Conservation (phyloP, 106 monocot genomes). For the Cymbidium sinense region DNA sequence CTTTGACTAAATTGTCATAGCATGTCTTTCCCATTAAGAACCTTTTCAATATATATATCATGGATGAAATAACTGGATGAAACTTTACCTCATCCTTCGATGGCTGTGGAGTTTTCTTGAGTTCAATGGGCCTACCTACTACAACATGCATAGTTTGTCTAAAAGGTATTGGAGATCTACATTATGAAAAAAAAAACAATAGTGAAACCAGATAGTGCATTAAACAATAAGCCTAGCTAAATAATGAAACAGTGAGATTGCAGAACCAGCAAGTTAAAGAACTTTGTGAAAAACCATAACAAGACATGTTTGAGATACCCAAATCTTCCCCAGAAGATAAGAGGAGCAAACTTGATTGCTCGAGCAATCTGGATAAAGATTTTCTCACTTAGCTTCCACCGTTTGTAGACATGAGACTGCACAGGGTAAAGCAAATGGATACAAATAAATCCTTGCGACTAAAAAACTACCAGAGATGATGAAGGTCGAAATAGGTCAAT, state of each 20-base stretch:
- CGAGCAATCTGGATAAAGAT: constrained; percentile 41
- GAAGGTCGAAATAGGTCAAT: background rate
- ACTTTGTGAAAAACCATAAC: background rate
- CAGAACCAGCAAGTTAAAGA: background rate
- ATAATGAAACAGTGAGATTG: background rate
- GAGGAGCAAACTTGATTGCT: constrained; percentile 17
- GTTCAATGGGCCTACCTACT: constrained; percentile 73
- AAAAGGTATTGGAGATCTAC: constrained; percentile 77
- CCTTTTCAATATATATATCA: background rate
- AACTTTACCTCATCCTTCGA: constrained; percentile 65
- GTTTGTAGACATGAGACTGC: constrained; percentile 67
- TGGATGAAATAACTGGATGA: background rate
- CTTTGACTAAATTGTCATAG: background rate
- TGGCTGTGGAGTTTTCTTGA: constrained; percentile 61
- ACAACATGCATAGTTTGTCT: constrained; percentile 80
- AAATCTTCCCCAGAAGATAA: constrained; percentile 37
- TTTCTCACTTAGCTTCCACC: constrained; percentile 69
- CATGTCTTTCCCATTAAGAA: background rate
- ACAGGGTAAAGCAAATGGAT: background rate
- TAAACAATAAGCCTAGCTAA: background rate
- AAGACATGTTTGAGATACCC: constrained; percentile 30
- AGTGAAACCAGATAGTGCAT: background rate
- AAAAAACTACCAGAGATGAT: background rate
- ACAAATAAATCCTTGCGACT: background rate
- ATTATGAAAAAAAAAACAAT: constrained; percentile 3